Percentiles rank a stretch among this genome's conserved stretches.
Conservation (phyloP, 192 early-diverging fungal species). For the Dissophora globulifera region DNA sequence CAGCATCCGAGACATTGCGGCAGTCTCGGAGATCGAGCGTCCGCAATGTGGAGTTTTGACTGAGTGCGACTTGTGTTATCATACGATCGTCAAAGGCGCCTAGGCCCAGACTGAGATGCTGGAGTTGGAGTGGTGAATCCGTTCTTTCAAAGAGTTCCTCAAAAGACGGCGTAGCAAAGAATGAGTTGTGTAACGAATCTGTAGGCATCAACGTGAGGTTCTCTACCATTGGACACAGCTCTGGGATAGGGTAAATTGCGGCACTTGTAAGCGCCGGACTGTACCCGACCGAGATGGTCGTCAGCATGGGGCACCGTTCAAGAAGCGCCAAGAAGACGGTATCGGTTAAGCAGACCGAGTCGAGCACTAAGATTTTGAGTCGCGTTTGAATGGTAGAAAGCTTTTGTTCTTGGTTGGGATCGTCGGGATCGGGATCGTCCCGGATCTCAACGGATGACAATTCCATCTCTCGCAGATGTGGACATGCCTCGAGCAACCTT, state of each 20-base stretch:
- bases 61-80: background rate
- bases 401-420: background rate
- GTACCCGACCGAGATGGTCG: background rate
- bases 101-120: background rate
- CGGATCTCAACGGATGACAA: background rate
- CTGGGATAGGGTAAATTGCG: background rate
- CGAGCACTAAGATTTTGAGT: background rate
- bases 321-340: background rate
- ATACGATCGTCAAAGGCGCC: background rate
- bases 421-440: background rate
- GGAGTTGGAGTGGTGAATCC: background rate
- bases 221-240: background rate
- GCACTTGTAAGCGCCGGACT: background rate
- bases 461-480: background rate
- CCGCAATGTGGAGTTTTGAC: background rate
- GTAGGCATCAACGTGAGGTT: background rate
- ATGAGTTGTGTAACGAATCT: too few species aligned
- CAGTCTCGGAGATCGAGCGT: background rate
- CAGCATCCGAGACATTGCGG: background rate
- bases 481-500: background rate
- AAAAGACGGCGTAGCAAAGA: background rate
- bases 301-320: background rate
- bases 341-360: background rate
- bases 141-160: background rate
- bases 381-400: background rate